These are phyloP conservation scores for Thalassia testudinum DNA, from an alignment of 116 monocot genomes.

Conservation along the genomic window DNA sequence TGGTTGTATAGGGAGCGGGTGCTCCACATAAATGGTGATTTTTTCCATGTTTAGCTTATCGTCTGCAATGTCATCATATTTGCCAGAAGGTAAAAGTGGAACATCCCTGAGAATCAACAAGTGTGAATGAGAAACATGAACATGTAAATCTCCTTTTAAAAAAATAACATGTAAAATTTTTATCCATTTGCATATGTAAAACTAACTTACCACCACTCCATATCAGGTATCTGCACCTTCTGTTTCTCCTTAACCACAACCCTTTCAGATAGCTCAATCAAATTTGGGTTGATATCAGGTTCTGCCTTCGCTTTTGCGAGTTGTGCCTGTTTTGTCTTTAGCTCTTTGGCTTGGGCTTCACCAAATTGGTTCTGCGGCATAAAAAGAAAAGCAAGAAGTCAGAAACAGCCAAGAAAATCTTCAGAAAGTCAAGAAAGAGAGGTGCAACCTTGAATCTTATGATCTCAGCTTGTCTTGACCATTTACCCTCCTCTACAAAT, in stretches of 20 bases:
- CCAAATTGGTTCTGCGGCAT: conserved; percentile 78
- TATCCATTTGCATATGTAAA: neutral
- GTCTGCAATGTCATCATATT: conserved; percentile 21
- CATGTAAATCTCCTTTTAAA: too few species aligned
- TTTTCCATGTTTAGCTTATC: conserved; percentile 61
- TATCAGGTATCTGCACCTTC: conserved; percentile 71
- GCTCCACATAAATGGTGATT: conserved; percentile 74
- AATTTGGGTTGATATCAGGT: conserved; percentile 78
- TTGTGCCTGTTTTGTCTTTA: conserved; percentile 76
- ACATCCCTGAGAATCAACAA: conserved; percentile 40
- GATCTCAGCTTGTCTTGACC: conserved; percentile 86
- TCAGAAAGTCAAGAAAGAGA: neutral
- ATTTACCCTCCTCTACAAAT: conserved; percentile 92
- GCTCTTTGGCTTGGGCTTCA: conserved; percentile 86
- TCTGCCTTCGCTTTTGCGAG: conserved; percentile 90
- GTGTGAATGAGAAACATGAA: neutral
- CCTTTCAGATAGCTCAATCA: conserved; percentile 64
- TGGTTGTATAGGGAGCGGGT: conserved; percentile 81
- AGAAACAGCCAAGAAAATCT: neutral
- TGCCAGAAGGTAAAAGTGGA: conserved; percentile 28
- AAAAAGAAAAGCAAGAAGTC: too few species aligned
- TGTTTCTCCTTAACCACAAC: conserved; percentile 41
- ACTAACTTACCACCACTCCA: conserved; percentile 72
- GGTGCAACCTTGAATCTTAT: conserved; percentile 62
- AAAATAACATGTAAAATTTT: neutral